Conservation (phyloP, 1,139 yeast genomes). For the Debaryomycetaceae sp. region DNA sequence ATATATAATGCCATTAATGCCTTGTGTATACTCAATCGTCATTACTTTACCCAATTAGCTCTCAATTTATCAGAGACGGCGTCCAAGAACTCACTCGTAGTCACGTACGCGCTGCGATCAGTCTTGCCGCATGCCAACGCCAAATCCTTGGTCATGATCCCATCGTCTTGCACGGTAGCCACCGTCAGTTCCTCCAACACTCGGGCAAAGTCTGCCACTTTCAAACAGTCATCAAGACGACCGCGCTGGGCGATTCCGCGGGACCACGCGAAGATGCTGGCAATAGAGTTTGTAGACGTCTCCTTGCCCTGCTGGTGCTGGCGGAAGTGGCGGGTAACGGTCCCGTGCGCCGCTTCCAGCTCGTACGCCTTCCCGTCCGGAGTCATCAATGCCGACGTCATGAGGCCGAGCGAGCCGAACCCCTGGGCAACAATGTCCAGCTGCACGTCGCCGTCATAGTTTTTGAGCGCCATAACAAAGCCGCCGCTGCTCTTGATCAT, state of each 20-base stretch:
- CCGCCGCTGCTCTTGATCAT: conserved; percentile 96
- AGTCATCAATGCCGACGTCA: conserved; percentile 89
- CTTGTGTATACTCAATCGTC: too few relatives aligned
- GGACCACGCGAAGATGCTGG: conserved; percentile 97
- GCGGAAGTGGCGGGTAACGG: conserved; percentile 93
- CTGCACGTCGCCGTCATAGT: conserved; percentile 96
- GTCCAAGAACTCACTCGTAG: conserved; percentile 84
- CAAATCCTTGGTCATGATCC: conserved; percentile 91
- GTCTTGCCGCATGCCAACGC: conserved; percentile 84
- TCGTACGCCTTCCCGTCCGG: conserved; percentile 96
- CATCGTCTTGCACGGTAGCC: conserved; percentile 77
- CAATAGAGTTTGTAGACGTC: conserved; percentile 96
- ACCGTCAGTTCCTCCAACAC: conserved; percentile 71
- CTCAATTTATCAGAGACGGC: conserved; percentile 45
- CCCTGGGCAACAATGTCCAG: conserved; percentile 97
- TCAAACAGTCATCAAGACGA: conserved; percentile 73
- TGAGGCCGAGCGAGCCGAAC: conserved; percentile 88
- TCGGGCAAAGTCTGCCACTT: conserved; percentile 69
- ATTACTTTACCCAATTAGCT: too few relatives aligned
- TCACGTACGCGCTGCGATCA: conserved; percentile 67
- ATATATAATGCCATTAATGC: too few relatives aligned
- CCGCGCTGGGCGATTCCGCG: conserved; percentile 91
- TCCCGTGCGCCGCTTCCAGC: conserved; percentile 96
- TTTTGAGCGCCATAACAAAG: conserved; percentile 87
- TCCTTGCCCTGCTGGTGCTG: conserved; percentile 93